phyloP scores from a whole-genome alignment of 1,284 basidiomycete genomes.

The Tilletiaria anomala region DNA sequence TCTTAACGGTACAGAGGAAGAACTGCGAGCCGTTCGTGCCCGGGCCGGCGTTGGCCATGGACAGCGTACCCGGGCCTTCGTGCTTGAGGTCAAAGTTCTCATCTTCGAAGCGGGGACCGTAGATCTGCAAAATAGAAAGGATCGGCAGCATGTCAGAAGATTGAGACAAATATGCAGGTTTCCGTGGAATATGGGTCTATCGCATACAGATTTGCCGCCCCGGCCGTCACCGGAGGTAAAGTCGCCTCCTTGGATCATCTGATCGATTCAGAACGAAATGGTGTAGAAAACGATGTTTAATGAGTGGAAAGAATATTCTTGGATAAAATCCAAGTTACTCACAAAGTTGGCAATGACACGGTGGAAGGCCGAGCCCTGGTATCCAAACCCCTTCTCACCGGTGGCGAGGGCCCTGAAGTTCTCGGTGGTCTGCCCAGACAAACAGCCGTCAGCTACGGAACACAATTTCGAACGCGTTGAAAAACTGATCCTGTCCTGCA shows the following conservation, averaged over 20 bases:
- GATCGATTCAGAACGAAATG: conserved; percentile 1
- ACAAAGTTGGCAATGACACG: conserved; percentile 54
- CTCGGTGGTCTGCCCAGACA: too few species aligned
- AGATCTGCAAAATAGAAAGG: too few species aligned
- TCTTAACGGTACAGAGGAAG: conserved; percentile 37
- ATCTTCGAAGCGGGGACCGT: conserved; percentile 33
- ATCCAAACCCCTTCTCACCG: conserved; percentile 61
- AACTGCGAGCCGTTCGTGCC: conserved; percentile 34
- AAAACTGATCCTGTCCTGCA: too few species aligned
- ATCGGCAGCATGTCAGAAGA: too few species aligned
- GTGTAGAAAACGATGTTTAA: neutral
- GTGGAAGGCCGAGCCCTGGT: conserved; percentile 56
- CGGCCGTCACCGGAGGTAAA: conserved; percentile 45
- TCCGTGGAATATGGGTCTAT: neutral
- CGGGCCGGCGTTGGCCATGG: conserved; percentile 19
- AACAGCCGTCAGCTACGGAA: too few species aligned
- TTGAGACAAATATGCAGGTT: neutral
- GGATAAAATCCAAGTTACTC: neutral
- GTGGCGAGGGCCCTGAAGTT: conserved; percentile 47
- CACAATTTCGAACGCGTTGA: too few species aligned
- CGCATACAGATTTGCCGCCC: conserved; percentile 40
- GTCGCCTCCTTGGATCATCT: conserved; percentile 55
- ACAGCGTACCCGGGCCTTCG: conserved; percentile 17
- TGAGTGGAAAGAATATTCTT: neutral
- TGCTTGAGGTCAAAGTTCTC: conserved; percentile 30